These are phyloP conservation scores for Acanthamoeba castellanii DNA, from an alignment of 208 protist species.

Conservation along the genomic window DNA sequence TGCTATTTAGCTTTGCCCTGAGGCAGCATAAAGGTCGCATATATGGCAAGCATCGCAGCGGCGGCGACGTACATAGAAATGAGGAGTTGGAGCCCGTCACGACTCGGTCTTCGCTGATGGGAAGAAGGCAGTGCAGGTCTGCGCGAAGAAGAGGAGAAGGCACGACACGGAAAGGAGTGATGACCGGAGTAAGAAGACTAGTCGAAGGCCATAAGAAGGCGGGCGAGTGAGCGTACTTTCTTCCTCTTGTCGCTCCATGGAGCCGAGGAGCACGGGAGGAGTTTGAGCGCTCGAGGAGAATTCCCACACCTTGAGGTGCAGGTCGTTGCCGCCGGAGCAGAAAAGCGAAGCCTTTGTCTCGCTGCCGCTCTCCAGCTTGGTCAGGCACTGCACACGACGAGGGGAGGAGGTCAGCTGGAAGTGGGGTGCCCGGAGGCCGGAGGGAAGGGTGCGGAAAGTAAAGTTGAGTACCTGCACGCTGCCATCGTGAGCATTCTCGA, in stretches of 20 bases:
- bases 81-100: slow-evolving; percentile 69
- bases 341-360: background rate
- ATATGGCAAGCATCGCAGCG: too few species aligned
- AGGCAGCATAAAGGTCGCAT: too few species aligned
- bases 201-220: too few species aligned
- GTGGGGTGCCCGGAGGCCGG: background rate
- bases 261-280: background rate
- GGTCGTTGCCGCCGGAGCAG: slow-evolving; percentile 59
- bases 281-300: background rate
- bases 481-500: slow-evolving; percentile 59
- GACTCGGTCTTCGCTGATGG: slow-evolving; percentile 24
- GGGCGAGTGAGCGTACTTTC: slow-evolving; percentile 30
- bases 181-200: too few species aligned
- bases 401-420: background rate
- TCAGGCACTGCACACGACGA: background rate
- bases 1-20: too few species aligned
- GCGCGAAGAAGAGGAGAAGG: background rate
- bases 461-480: slow-evolving; percentile 34
- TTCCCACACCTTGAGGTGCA: slow-evolving; percentile 38
- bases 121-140: slow-evolving; percentile 64
- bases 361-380: background rate
- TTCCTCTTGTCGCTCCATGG: slow-evolving; percentile 66
- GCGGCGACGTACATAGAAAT: slow-evolving; percentile 32
- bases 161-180: background rate
- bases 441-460: background rate